Evolutionary conservation across 345 rosid species (phyloP), one percentile per base, ranked within the genome.

Genomic region (Ceriops zippeliana): DNA sequence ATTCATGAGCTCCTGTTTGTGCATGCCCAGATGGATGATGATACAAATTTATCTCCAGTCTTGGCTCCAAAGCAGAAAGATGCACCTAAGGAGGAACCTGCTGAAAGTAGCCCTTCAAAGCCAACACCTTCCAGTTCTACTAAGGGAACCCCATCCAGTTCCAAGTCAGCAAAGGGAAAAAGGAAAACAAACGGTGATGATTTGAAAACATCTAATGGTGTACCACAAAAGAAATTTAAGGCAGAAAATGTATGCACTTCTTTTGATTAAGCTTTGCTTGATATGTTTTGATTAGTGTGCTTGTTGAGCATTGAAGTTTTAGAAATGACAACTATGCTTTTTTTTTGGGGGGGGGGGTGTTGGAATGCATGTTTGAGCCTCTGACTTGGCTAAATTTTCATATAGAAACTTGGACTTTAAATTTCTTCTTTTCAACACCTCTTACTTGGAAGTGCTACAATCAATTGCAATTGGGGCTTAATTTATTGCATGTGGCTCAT

Each of bases 91-190:
- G 91, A 95, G 82, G 99, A 91, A 77, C 87, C 88, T 65, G 77
- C 75, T 73, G 96, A 91, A 7, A 86, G 69, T 67, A 84, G 83
- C 76, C 96, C 93, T 57, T 57, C 84, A 69, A 90, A 95, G 76
- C 81, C 90, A 51, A 75, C 74, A 11, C 82, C 96, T 62, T 63
- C 92, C 65, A 85, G 80, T 69, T 73, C 95, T 71, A 69, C 86
- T 61, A 86, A 90, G 74, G 93, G 96, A 77, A 85, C 90, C 27
- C 80, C 86, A 34, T 77, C 96, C 65, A 58, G 86, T 69, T 85
- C 95, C 53, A 93, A 91, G 84, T 81, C 96, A 38, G 70, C 89
- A 6, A 91, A 90, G 78, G 93, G 89, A 61, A 95, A 95, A 83
- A 85, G 99, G 72, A 95, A 95, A 73, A 70, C 82, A 56, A 85